Base-by-base conservation (phyloP, 345 rosid species). In the Durio zibethinus region DNA sequence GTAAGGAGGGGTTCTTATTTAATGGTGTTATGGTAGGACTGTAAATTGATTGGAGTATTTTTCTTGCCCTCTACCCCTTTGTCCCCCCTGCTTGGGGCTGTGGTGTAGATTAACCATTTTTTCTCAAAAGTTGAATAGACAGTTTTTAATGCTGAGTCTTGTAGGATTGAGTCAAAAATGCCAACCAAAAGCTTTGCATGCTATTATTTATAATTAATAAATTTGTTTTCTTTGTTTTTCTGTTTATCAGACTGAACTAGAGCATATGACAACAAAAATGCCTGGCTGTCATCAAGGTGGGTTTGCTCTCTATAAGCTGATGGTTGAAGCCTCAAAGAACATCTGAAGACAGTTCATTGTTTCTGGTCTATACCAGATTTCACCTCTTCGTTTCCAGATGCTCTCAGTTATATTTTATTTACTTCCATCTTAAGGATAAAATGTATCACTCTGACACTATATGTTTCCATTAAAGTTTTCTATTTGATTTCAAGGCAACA, bases 201-300 rank as follows among this genome's bases (percentile, higher is more conserved):
- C 14, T 67, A 67, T n/a, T 33, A 1, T 4, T 33, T 1, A 27
- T 12, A 38, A 3, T 63, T 20, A 23, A 57, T 57, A 10, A 23
- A n/a, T n/a, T n/a, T n/a, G n/a, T n/a, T 7, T 57, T 23, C 23
- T 6, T 57, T 18, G 36, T 69, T 83, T 42, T 72, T 54, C 52
- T 80, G n/a, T 76, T 33, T 48, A 77, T 76, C 90, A 95, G 98
- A 80, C 65, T 67, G 94, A 90, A 57, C 66, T 95, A 74, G 89
- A 89, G 87, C 81, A 76, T 53, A 88, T 90, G 97, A 52, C 89
- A 54, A 76, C 84, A 10, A 88, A 85, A 83, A 93, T 95, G 99
- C 99, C 98, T 1, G 98, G 98, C 57, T 93, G 98, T 85, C 14
- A 94, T 86, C 91, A 82, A 54, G 98, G 97, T 82, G 98, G 97